These are phyloP conservation scores for Elsinoe batatas DNA, from an alignment of 2,329 filamentous ascomycete genomes.

Conservation along the genomic window DNA sequence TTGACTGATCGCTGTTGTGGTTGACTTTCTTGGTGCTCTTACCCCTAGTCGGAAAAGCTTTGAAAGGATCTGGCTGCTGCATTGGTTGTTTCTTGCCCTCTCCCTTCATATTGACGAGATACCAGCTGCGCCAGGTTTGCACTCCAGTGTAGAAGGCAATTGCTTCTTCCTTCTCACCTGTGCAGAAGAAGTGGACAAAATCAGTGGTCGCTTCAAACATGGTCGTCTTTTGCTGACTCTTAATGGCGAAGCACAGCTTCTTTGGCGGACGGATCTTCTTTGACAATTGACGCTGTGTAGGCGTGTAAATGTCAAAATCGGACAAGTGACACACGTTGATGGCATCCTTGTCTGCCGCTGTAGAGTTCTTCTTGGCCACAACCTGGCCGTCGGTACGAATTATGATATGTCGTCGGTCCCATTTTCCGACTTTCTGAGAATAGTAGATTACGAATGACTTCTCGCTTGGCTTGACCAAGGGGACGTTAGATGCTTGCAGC, in stretches of 20 bases:
- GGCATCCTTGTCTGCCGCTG: slow-evolving; percentile 54
- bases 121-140: slow-evolving; percentile 85
- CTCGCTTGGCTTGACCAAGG: slow-evolving; percentile 53
- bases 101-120: slow-evolving; percentile 64
- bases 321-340: slow-evolving; percentile 71
- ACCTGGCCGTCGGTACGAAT: slow-evolving; percentile 65
- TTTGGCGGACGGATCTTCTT: slow-evolving; percentile 75
- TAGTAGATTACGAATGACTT: slow-evolving; percentile 66
- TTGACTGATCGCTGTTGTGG: slow-evolving; percentile 24
- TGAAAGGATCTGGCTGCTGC: slow-evolving; percentile 15
- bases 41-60: not conserved
- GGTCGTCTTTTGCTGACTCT: slow-evolving; percentile 79
- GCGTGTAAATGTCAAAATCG: slow-evolving; percentile 84
- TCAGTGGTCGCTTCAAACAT: slow-evolving; percentile 76
- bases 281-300: slow-evolving; percentile 56
- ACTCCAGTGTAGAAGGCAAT: slow-evolving; percentile 60
- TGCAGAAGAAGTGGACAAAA: slow-evolving; percentile 86
- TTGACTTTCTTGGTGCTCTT: slow-evolving; percentile 12
- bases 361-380: slow-evolving; percentile 56
- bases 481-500: slow-evolving; percentile 56
- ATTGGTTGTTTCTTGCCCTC: slow-evolving; percentile 34
- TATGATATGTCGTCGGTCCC: slow-evolving; percentile 76
- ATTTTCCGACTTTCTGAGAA: slow-evolving; percentile 72
- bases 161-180: slow-evolving; percentile 59
- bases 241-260: slow-evolving; percentile 75